Conservation (phyloP, 2,329 filamentous ascomycete species). For the Orbilia brochopaga region DNA sequence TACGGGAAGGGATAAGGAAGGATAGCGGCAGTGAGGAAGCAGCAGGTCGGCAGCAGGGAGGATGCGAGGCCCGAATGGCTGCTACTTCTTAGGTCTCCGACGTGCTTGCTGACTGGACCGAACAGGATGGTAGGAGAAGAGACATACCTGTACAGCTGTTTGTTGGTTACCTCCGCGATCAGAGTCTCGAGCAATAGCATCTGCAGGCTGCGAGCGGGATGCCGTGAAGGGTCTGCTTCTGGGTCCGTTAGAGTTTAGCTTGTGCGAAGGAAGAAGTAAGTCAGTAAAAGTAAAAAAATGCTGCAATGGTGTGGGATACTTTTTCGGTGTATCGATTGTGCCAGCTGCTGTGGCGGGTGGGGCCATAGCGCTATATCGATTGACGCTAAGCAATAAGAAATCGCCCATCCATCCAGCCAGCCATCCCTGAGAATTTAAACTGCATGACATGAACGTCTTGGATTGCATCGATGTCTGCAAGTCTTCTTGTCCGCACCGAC, state of each 20-base stretch:
- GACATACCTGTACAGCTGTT: neutral
- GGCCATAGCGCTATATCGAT: slow-evolving; percentile 42
- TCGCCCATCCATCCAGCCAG: slow-evolving; percentile 31
- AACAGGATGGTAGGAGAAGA: slow-evolving; percentile 19
- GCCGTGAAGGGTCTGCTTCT: slow-evolving; percentile 48
- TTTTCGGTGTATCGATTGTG: slow-evolving; percentile 16
- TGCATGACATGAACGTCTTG: neutral
- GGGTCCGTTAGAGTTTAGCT: slow-evolving; percentile 35
- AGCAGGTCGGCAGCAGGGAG: neutral
- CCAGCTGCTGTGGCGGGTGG: slow-evolving; percentile 45
- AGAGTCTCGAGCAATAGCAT: slow-evolving; percentile 1
- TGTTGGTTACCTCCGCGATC: neutral
- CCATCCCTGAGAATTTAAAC: slow-evolving; percentile 9
- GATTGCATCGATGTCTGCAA: neutral
- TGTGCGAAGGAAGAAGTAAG: slow-evolving; percentile 2
- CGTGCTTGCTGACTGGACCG: slow-evolving; percentile 1
- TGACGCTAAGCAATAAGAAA: slow-evolving; percentile 19
- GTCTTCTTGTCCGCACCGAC: neutral
- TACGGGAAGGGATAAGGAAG: neutral
- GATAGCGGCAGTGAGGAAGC: neutral
- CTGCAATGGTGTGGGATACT: too few species aligned
- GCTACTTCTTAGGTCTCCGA: neutral
- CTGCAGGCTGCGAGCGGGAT: slow-evolving; percentile 42
- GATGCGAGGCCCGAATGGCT: neutral
- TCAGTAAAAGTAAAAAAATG: slow-evolving; percentile 20